Conservation (phyloP, 129 eudicot species). For the Gnaphalium uliginosum region DNA sequence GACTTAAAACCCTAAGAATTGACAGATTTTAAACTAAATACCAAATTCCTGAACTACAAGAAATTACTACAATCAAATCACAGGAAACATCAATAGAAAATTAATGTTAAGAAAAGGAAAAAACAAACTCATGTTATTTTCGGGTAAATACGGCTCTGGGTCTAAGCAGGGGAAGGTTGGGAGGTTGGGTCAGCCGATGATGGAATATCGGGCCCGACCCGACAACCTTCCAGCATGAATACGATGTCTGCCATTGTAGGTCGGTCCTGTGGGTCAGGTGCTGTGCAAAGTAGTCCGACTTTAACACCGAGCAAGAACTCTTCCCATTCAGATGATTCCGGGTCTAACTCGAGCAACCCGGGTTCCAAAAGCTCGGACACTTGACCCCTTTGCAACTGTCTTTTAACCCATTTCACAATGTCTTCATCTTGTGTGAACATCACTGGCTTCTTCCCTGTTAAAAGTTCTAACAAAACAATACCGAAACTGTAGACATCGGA, state of each 20-base stretch:
- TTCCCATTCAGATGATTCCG: slow-evolving; percentile 97
- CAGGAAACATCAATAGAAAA: slow-evolving; percentile 38
- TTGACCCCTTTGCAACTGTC: slow-evolving; percentile 79
- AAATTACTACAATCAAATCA: slow-evolving; percentile 32
- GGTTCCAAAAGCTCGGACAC: slow-evolving; percentile 83
- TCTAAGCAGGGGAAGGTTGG: slow-evolving; percentile 67
- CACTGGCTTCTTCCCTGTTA: slow-evolving; percentile 84
- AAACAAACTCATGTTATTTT: slow-evolving; percentile 30
- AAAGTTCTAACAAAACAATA: slow-evolving; percentile 72
- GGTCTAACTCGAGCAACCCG: slow-evolving; percentile 83
- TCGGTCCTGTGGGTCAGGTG: slow-evolving; percentile 80
- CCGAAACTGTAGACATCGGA: slow-evolving; percentile 94
- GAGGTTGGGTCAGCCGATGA: slow-evolving; percentile 89
- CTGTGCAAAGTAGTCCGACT: slow-evolving; percentile 87
- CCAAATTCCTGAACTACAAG: slow-evolving; percentile 33
- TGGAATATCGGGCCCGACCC: slow-evolving; percentile 82
- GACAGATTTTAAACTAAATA: slow-evolving; percentile 13
- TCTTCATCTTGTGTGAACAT: slow-evolving; percentile 90
- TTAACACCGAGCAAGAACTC: slow-evolving; percentile 89
- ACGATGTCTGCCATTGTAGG: slow-evolving; percentile 84
- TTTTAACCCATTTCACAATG: slow-evolving; percentile 90
- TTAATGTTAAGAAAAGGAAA: slow-evolving; percentile 32
- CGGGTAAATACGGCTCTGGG: slow-evolving; percentile 14
- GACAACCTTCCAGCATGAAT: slow-evolving; percentile 95
- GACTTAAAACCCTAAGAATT: neutral